phyloP scores from a whole-genome alignment of 352 stramenopile species.

The Pythium vanterpoolii region DNA sequence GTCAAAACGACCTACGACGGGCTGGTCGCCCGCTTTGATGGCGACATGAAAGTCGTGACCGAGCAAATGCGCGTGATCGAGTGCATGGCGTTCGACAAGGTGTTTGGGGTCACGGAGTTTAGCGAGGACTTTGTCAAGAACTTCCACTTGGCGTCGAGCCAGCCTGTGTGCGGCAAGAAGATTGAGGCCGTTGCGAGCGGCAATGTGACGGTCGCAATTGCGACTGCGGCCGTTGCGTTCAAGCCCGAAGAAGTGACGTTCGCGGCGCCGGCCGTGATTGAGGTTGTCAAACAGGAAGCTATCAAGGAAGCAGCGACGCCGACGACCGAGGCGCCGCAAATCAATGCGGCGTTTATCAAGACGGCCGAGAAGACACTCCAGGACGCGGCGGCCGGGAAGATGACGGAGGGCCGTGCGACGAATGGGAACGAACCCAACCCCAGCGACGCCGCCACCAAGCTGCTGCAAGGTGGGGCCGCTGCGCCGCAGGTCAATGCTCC shows the following conservation, averaged over 20 bases:
- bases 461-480: too few relatives aligned
- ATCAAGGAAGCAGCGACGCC: neutral
- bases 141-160: slow-evolving; percentile 47
- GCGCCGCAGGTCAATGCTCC: too few relatives aligned
- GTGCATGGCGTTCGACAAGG: slow-evolving; percentile 52
- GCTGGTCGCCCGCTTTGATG: slow-evolving; percentile 50
- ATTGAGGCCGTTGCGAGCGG: slow-evolving; percentile 48
- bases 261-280: slow-evolving; percentile 39
- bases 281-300: slow-evolving; percentile 30
- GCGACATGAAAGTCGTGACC: slow-evolving; percentile 54
- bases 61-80: slow-evolving; percentile 63
- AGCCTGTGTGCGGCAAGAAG: slow-evolving; percentile 43
- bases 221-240: slow-evolving; percentile 35
- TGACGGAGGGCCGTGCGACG: neutral
- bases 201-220: slow-evolving; percentile 41
- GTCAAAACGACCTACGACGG: slow-evolving; percentile 55
- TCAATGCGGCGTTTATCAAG: slow-evolving; percentile 33
- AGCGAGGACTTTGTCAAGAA: slow-evolving; percentile 47
- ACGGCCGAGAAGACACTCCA: slow-evolving; percentile 31
- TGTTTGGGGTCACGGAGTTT: slow-evolving; percentile 48
- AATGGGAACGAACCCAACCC: neutral
- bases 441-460: too few relatives aligned
- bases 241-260: slow-evolving; percentile 43
- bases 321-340: slow-evolving; percentile 20
- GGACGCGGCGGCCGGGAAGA: slow-evolving; percentile 2